Base-by-base conservation (phyloP, 208 protist species). In the Tritrichomonas musculus region DNA sequence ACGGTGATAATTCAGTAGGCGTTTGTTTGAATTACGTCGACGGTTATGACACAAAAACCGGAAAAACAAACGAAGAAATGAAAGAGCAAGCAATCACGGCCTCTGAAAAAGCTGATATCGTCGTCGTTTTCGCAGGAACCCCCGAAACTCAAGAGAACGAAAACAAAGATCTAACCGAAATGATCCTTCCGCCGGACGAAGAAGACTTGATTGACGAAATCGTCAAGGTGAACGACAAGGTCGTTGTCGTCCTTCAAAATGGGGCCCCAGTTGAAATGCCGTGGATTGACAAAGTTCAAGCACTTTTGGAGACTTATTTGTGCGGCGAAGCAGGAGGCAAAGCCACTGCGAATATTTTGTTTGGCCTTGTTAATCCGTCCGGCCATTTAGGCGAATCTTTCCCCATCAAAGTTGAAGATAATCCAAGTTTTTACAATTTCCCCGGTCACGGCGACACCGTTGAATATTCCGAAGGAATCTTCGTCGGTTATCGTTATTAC, bases 401-500 rank as follows among this genome's bases (percentile, higher is more conserved):
- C 2, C 94, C 94, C 1, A 27, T 75, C 2, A 14, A 41, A 30
- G 9, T 72, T 27, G 30, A 53, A 14, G 22, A 92, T 44, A 5
- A 77, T 33, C 25, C 39, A 41, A 94, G 94, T 66, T 60, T 22
- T 60, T 60, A 60, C 17, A 60, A 60, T 17, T 95, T 69, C 27
- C 44, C 88, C n/a, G 93, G 72, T 8, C 53, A 60, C 53, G 5
- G 17, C 17, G 17, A 60, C 53, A 60, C 53, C 17, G 17, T 60
- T 17, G 53, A 60, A 5, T 17, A 60, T 17, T 5, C 5, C 53
- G 44, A 39, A 92, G 94, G 94, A 92, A 50, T 53, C 1, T 88
- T 95, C 25, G 5, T 93, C 27, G 66, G 94, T 49, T 95, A 95
- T 93, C 92, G 94, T 50, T 95, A 95, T 93, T 60, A 93, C 27